These are phyloP conservation scores for Striga asiatica DNA, from an alignment of 257 asterid genomes.

Conservation along the genomic window DNA sequence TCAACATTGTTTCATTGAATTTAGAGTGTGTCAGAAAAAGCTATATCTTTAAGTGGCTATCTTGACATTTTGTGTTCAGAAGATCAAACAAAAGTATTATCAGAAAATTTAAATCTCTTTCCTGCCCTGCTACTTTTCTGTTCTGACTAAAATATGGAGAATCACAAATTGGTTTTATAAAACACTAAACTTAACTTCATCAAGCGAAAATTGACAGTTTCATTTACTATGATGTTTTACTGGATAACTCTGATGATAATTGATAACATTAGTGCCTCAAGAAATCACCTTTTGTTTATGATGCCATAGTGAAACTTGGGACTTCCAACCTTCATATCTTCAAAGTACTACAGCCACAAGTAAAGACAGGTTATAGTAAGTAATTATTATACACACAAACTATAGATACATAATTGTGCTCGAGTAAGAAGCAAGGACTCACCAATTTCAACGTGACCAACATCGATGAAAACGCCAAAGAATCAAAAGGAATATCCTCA, in stretches of 20 bases:
- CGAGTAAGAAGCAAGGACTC: constrained; percentile 4
- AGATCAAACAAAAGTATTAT: not conserved
- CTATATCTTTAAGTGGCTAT: too few relatives aligned
- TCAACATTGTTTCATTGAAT: not conserved
- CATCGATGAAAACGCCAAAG: constrained; percentile 91
- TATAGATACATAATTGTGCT: not conserved
- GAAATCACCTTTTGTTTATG: constrained; percentile 69
- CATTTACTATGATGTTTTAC: too few relatives aligned
- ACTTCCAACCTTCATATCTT: constrained; percentile 59
- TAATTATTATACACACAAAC: not conserved
- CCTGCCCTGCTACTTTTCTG: too few relatives aligned
- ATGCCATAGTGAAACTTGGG: constrained; percentile 84
- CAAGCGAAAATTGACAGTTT: too few relatives aligned
- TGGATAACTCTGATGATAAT: too few relatives aligned
- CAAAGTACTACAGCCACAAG: constrained; percentile 47
- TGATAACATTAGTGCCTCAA: not conserved
- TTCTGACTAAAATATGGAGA: too few relatives aligned
- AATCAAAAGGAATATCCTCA: constrained; percentile 78
- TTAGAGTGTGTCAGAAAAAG: not conserved
- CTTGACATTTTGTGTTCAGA: too few relatives aligned
- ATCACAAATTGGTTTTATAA: too few relatives aligned
- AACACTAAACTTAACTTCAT: too few relatives aligned
- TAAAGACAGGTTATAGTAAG: not conserved
- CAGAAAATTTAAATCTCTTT: not conserved
- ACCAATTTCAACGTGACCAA: constrained; percentile 82